Conservation (phyloP, 2,329 filamentous ascomycete species). For the Paecilomyces sp. region DNA sequence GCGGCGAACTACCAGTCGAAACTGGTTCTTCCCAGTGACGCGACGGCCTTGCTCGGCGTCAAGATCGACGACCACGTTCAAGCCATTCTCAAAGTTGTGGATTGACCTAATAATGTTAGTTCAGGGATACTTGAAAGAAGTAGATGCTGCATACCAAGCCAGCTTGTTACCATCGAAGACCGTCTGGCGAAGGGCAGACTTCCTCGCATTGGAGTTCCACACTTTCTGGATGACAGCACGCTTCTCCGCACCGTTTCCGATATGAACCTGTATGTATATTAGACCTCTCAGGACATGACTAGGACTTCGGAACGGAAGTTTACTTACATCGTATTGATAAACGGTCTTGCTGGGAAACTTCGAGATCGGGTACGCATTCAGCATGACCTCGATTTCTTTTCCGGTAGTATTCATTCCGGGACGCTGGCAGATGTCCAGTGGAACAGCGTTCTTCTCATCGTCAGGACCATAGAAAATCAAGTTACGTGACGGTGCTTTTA, state of each 20-base stretch:
- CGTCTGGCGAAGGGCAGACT: constrained; percentile 54
- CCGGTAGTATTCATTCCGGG: constrained; percentile 54
- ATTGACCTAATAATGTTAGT: constrained; percentile 28
- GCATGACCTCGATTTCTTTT: constrained; percentile 45
- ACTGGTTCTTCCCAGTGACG: constrained; percentile 30
- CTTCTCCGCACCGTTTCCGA: constrained; percentile 59
- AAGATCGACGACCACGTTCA: constrained; percentile 61
- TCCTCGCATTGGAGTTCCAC: constrained; percentile 61
- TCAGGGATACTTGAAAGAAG: constrained; percentile 27
- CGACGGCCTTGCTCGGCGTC: constrained; percentile 55
- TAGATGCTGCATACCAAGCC: constrained; percentile 58
- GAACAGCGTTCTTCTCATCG: constrained; percentile 24
- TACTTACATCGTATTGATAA: constrained; percentile 77
- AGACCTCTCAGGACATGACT: background rate
- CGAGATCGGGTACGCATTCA: constrained; percentile 71
- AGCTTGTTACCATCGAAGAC: constrained; percentile 79
- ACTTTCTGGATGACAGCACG: constrained; percentile 64
- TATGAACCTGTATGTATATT: constrained; percentile 48
- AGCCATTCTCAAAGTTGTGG: constrained; percentile 32
- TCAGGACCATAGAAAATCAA: constrained; percentile 21
- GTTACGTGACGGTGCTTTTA: constrained; percentile 19
- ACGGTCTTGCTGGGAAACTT: constrained; percentile 56
- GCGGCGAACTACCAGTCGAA: constrained; percentile 55
- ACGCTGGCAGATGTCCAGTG: constrained; percentile 34
- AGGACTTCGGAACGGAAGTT: background rate